Evolutionary conservation across 371 early-diverging fungal species (phyloP).

Genomic region (Mucor velutinosus): DNA sequence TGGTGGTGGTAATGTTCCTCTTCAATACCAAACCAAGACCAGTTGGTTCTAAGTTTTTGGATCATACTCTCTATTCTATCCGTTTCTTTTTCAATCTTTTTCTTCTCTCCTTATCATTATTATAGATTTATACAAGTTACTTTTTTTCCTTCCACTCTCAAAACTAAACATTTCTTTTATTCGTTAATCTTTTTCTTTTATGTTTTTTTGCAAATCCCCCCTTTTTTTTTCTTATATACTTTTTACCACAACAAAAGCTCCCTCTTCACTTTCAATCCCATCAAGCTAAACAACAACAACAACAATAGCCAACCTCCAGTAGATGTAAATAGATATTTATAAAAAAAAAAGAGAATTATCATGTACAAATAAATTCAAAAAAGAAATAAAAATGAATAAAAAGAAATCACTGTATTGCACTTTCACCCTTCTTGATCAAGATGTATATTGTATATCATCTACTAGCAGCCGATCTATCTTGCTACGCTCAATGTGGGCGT

Average conservation of each 20-base stretch:
- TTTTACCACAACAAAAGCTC: neutral
- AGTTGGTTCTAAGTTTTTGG: constrained; percentile 70
- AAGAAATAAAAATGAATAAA: neutral
- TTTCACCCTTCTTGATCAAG: neutral
- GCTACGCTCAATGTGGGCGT: no score
- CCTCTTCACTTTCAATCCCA: neutral
- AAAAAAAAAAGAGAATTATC: neutral
- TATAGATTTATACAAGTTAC: constrained; percentile 10
- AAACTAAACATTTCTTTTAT: neutral
- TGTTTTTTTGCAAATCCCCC: neutral
- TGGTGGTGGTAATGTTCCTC: constrained; percentile 33
- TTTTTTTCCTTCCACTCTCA: neutral
- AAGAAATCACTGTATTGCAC: neutral
- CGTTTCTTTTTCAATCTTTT: neutral
- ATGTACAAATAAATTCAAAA: neutral
- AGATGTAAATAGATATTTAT: neutral
- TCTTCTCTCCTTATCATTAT: neutral
- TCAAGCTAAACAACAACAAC: neutral
- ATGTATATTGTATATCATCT: no score
- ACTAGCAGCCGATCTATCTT: no score
- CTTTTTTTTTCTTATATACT: neutral
- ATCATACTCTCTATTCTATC: neutral
- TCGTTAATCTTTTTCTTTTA: neutral
- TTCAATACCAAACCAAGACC: constrained; percentile 60
- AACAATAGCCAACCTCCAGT: neutral